Conservation (phyloP, 108 stramenopile genomes). For the Nannochloropsis oceanica region DNA sequence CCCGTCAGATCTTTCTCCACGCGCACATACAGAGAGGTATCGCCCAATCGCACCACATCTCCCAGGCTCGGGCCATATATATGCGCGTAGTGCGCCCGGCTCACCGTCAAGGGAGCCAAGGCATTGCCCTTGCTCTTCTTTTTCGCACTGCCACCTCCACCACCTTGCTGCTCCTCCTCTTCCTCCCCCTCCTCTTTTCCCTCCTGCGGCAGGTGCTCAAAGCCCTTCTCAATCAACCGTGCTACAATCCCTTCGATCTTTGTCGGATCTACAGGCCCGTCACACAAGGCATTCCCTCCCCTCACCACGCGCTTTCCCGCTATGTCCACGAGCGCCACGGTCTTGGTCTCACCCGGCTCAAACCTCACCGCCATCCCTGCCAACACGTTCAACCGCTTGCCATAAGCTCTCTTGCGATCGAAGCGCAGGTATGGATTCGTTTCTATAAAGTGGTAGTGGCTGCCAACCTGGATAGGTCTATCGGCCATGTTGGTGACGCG, state of each 20-base stretch:
- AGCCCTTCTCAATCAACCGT: conserved; percentile 11
- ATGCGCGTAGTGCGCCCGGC: conserved; percentile 39
- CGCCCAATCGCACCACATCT: conserved; percentile 69
- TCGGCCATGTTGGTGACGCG: conserved; percentile 86
- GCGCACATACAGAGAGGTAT: conserved; percentile 62
- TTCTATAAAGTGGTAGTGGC: conserved; percentile 64
- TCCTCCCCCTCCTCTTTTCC: not conserved
- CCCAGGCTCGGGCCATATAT: conserved; percentile 46
- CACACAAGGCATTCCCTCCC: not conserved
- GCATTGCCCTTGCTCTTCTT: not conserved
- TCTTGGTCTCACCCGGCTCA: conserved; percentile 89
- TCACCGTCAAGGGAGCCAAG: conserved; percentile 46
- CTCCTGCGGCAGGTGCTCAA: conserved; percentile 5
- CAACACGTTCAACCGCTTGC: conserved; percentile 74
- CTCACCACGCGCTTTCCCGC: conserved; percentile 49
- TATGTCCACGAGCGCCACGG: conserved; percentile 67
- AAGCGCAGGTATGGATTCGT: conserved; percentile 74
- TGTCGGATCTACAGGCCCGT: conserved; percentile 35
- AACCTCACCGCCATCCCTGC: conserved; percentile 83
- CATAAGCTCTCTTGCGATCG: conserved; percentile 64
- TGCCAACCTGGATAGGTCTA: conserved; percentile 76
- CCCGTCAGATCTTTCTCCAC: conserved; percentile 50
- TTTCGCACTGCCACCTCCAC: not conserved
- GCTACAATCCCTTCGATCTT: conserved; percentile 34
- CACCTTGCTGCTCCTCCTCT: not conserved